Percentiles rank a stretch among this genome's conserved stretches.
These are phyloP conservation scores for Phialophora verrucosa DNA, from an alignment of 2,329 filamentous ascomycete genomes.

Conservation along the genomic window DNA sequence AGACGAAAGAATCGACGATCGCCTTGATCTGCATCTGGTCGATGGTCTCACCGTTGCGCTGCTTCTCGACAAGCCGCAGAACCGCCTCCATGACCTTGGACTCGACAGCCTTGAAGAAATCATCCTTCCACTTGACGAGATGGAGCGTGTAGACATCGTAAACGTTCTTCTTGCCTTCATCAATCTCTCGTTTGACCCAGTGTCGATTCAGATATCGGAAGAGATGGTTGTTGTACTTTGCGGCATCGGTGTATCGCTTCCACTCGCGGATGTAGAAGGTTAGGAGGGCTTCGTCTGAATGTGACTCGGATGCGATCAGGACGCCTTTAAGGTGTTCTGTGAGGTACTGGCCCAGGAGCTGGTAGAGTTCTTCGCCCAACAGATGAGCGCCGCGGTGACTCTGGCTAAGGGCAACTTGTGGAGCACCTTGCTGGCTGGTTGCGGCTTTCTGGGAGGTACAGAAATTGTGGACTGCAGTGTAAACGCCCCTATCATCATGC, in stretches of 20 bases:
- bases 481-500: conserved; percentile 28
- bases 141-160: conserved; percentile 98
- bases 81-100: conserved; percentile 94
- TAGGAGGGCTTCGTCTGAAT: conserved; percentile 87
- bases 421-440: conserved; percentile 44
- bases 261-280: conserved; percentile 96
- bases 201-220: conserved; percentile 96
- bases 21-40: conserved; percentile 96
- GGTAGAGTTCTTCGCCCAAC: conserved; percentile 93
- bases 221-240: conserved; percentile 96
- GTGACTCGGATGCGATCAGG: conserved; percentile 72
- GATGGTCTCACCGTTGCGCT: conserved; percentile 96
- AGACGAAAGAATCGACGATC: conserved; percentile 95
- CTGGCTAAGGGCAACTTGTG: conserved; percentile 13
- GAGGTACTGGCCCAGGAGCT: conserved; percentile 86
- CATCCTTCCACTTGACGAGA: conserved; percentile 90
- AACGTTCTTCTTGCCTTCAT: conserved; percentile 97
- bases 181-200: conserved; percentile 99
- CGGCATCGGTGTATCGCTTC: conserved; percentile 92
- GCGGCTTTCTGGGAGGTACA: conserved; percentile 97
- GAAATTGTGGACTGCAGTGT: conserved; percentile 93
- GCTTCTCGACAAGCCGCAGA: conserved; percentile 92
- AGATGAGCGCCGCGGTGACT: conserved; percentile 69
- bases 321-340: conserved; percentile 75
- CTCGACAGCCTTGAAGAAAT: conserved; percentile 84